phyloP scores from a whole-genome alignment of 2,329 filamentous ascomycete genomes.

The Ceratocystis huliohia region DNA sequence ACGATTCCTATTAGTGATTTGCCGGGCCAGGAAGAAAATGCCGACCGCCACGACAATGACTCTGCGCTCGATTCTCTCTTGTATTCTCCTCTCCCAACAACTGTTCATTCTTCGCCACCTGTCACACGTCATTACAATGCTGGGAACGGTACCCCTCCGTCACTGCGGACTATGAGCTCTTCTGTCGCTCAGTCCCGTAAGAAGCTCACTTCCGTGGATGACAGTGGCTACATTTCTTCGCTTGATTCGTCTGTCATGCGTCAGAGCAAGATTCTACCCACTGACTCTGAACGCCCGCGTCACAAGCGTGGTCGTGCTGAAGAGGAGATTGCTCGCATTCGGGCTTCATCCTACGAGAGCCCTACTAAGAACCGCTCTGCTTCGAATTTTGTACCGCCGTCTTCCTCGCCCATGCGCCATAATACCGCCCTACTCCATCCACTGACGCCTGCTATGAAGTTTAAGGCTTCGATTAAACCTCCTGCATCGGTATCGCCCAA shows the following conservation, averaged over 20 bases:
- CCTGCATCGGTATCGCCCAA: conserved; percentile 80
- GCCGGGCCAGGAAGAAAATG: conserved; percentile 40
- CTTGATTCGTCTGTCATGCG: conserved; percentile 81
- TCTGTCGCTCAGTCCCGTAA: conserved; percentile 58
- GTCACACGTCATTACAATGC: conserved; percentile 47
- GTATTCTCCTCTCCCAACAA: conserved; percentile 56
- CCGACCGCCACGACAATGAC: conserved; percentile 31
- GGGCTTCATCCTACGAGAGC: conserved; percentile 86
- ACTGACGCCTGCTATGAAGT: conserved; percentile 71
- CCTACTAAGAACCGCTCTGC: conserved; percentile 57
- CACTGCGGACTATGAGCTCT: conserved; percentile 46
- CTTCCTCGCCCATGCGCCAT: conserved; percentile 56
- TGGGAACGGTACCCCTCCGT: conserved; percentile 63
- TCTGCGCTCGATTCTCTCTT: conserved; percentile 37
- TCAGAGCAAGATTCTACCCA: conserved; percentile 55
- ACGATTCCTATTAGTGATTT: conserved; percentile 62
- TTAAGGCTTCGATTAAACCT: conserved; percentile 47
- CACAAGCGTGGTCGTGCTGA: conserved; percentile 86
- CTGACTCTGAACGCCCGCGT: conserved; percentile 65
- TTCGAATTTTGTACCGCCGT: conserved; percentile 40
- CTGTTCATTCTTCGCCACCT: conserved; percentile 85
- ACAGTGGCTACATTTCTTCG: conserved; percentile 95
- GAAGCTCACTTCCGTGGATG: conserved; percentile 65
- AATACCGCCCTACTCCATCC: conserved; percentile 53
- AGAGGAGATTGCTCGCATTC: conserved; percentile 85